A percentile compares a stretch with the other conserved stretches of the same genome.
phyloP scores from a whole-genome alignment of 768 basidiomycete species.

The Nidularia sp. region DNA sequence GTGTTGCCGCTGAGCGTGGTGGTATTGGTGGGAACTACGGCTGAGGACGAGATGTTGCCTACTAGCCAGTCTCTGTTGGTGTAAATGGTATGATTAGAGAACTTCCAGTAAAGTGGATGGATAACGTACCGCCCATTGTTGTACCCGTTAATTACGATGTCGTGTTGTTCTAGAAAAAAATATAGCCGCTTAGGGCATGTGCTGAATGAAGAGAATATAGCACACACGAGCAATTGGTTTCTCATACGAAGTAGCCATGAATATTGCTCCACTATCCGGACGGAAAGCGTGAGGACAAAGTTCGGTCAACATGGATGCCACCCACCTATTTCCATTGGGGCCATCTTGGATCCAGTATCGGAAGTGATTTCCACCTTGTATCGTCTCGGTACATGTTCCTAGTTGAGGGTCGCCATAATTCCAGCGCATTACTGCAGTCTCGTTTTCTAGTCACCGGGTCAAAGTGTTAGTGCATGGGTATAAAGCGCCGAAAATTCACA shows the following conservation, averaged over 20 bases:
- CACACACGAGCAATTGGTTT: constrained; percentile 51
- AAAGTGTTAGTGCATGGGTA: background rate
- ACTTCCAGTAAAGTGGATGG: no score
- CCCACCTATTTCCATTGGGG: constrained; percentile 47
- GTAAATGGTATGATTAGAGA: no score
- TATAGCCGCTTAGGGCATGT: constrained; percentile 2
- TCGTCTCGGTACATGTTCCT: constrained; percentile 84
- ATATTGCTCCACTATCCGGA: constrained; percentile 57
- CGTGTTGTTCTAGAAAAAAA: constrained; percentile 45
- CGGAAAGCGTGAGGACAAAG: constrained; percentile 1
- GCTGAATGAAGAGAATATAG: background rate
- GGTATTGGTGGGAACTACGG: constrained; percentile 41
- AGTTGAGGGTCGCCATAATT: constrained; percentile 76
- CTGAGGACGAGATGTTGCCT: constrained; percentile 67
- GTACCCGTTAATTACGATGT: constrained; percentile 77
- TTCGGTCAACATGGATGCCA: background rate
- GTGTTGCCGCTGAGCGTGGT: constrained; percentile 66
- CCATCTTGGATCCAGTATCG: constrained; percentile 89
- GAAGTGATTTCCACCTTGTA: constrained; percentile 84
- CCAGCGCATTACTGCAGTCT: constrained; percentile 82
- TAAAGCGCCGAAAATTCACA: constrained; percentile 1
- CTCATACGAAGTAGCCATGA: constrained; percentile 76
- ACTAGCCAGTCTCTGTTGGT: constrained; percentile 61
- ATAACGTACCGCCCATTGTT: constrained; percentile 53
- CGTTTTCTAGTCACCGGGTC: constrained; percentile 48